Conservation (phyloP, 1,139 yeast genomes). For the Pichia sp. region DNA sequence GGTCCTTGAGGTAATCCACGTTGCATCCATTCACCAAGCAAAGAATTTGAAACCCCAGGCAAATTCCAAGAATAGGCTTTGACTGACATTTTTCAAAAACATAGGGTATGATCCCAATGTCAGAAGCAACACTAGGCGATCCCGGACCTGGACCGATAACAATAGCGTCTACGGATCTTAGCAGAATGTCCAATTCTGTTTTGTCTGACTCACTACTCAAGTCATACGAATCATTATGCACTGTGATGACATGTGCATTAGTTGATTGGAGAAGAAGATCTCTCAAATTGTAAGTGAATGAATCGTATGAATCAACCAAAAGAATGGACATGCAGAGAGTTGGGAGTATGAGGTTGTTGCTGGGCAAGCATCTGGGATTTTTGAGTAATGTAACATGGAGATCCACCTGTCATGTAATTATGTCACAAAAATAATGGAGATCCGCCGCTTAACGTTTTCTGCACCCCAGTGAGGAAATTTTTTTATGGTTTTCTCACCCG, state of each 20-base stretch:
- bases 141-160: conserved; percentile 99
- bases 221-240: conserved; percentile 68
- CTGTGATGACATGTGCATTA: conserved; percentile 51
- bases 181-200: conserved; percentile 33
- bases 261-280: conserved; percentile 56
- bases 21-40: conserved; percentile 59
- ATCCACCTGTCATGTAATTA: no score
- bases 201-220: conserved; percentile 36
- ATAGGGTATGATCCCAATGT: conserved; percentile 72
- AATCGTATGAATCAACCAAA: conserved; percentile 88
- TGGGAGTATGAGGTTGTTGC: not conserved
- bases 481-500: no score
- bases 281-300: conserved; percentile 81
- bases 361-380: no score
- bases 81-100: conserved; percentile 37
- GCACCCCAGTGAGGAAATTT: no score
- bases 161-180: conserved; percentile 62
- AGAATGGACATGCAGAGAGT: conserved; percentile 41
- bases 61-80: conserved; percentile 82
- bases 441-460: no score
- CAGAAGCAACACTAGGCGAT: conserved; percentile 58
- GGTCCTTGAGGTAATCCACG: conserved; percentile 49
- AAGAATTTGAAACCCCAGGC: conserved; percentile 87
- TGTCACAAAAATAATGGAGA: no score
- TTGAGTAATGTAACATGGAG: no score